Percentiles rank a stretch among this genome's conserved stretches.
Evolutionary conservation across 352 stramenopile genomes (phyloP).

Genomic region (Globisporangium canariense): DNA sequence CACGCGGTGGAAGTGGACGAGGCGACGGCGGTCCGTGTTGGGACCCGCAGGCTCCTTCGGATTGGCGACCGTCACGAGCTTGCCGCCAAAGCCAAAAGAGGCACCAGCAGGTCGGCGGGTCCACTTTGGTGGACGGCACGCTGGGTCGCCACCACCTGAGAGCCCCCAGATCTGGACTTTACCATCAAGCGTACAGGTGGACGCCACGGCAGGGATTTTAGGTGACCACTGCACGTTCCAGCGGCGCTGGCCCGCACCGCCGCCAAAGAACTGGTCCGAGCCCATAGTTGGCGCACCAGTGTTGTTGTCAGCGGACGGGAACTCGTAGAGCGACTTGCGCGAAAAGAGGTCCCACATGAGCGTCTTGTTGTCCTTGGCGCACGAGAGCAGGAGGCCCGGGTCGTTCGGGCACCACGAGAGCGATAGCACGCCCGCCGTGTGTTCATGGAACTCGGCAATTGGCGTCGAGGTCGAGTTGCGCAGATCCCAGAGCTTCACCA

Average conservation of each 20-base stretch:
- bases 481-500: conserved; percentile 98
- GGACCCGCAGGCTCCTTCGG: conserved; percentile 43
- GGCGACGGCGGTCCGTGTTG: conserved; percentile 57
- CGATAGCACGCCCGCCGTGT: conserved; percentile 94
- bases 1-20: conserved; percentile 82
- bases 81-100: conserved; percentile 96
- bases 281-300: conserved; percentile 54
- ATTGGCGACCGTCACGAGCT: conserved; percentile 89
- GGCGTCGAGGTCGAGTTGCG: conserved; percentile 97
- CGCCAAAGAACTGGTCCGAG: conserved; percentile 79
- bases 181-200: conserved; percentile 96
- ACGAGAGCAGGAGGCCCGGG: conserved; percentile 91
- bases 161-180: conserved; percentile 94
- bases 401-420: conserved; percentile 98
- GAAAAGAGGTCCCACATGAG: conserved; percentile 97
- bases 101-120: conserved; percentile 88
- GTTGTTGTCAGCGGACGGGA: conserved; percentile 71
- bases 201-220: conserved; percentile 91
- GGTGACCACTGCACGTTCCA: conserved; percentile 97
- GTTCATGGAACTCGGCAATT: conserved; percentile 93
- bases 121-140: conserved; percentile 93
- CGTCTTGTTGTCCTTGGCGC: conserved; percentile 97
- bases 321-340: conserved; percentile 92
- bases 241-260: conserved; percentile 72
- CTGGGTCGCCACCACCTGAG: conserved; percentile 69